Evolutionary conservation across 139 green algal genomes (phyloP), one percentile per base, ranked within the genome.

Genomic region (Astrephomene gubernaculifera): DNA sequence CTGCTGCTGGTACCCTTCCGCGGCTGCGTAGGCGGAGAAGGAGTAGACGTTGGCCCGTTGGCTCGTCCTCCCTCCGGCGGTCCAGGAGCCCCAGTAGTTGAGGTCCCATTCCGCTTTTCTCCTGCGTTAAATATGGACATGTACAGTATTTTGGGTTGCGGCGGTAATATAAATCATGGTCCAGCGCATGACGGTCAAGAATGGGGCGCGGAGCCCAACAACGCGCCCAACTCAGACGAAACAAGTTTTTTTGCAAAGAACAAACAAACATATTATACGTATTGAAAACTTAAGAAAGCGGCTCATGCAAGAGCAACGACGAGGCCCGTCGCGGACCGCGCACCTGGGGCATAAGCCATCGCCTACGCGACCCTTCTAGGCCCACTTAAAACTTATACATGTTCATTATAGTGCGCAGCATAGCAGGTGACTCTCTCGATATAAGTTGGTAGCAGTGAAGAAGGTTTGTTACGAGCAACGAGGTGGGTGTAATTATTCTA

Each of bases 11-110:
- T 38, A 7, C 19, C 31, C 21, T 63, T 63, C 7, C 78, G 78
- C 3, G 78, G 78, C 31, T 84, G 78, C 43, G 63, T 38, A 31
- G 78, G 78, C 22, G 78, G 78, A 5, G 78, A 84, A 6, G 78
- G 78, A 29, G 38, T 44, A 14, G 76, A 10, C 71, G 71, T 29
- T 52, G 70, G 24, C 4, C 39, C 44, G 45, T 67, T 80, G 10
- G 49, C 35, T 27, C 72, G 33, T 4, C 36, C 39, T 38, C 31
- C n/a, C 27, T 52, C 72, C 5, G 72, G 49, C 25, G 72, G 49
- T 45, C 45, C 74, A 1, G 73, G 35, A 25, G 6, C 36, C 36
- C 73, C 74, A 25, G 45, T 45, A 12, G 41, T 35, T 2, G 60
- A 49, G 31, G 60, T 19, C 21, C 39, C 60, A 70, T 72, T 72